phyloP scores from a whole-genome alignment of 1,284 basidiomycete genomes.

The Naganishia sp. region DNA sequence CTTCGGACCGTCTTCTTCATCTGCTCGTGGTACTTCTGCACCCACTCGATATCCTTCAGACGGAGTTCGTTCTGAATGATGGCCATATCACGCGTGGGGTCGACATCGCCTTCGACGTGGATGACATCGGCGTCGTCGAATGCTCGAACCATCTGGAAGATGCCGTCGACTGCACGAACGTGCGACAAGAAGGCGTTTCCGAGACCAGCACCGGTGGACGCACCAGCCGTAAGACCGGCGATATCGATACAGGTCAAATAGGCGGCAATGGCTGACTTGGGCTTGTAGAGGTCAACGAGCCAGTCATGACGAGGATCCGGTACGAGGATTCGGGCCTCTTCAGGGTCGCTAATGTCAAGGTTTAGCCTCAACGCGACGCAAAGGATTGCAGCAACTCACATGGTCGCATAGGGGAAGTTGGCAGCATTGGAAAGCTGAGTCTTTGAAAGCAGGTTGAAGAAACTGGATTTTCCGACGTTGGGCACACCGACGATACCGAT shows the following conservation, averaged over 20 bases:
- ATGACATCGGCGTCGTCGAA: conserved; percentile 99
- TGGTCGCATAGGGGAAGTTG: conserved; percentile 98
- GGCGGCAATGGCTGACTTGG: conserved; percentile 81
- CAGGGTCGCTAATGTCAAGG: conserved; percentile 60
- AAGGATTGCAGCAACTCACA: conserved; percentile 51
- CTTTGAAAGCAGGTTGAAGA: conserved; percentile 95
- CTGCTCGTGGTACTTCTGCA: conserved; percentile 83
- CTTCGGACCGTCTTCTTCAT: conserved; percentile 66
- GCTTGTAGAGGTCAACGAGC: conserved; percentile 90
- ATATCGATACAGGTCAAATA: conserved; percentile 99
- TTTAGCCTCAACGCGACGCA: conserved; percentile 13
- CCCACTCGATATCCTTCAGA: conserved; percentile 98
- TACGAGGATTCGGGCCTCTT: conserved; percentile 93
- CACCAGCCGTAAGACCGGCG: conserved; percentile 93
- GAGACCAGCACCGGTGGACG: conserved; percentile 95
- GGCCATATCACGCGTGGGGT: conserved; percentile 95
- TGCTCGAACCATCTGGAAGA: conserved; percentile 97
- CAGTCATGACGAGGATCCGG: conserved; percentile 94
- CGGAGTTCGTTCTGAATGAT: conserved; percentile 93
- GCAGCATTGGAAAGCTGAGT: conserved; percentile 87
- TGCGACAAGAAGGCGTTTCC: conserved; percentile 98
- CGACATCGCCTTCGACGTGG: conserved; percentile 97
- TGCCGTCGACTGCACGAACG: conserved; percentile 97
- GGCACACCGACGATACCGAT: conserved; percentile 96
- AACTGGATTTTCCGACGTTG: conserved; percentile 91